A percentile compares a stretch with the other conserved stretches of the same genome.
These are phyloP conservation scores for Hymenoscyphus occultus DNA, from an alignment of 2,329 filamentous ascomycete species.

Conservation along the genomic window DNA sequence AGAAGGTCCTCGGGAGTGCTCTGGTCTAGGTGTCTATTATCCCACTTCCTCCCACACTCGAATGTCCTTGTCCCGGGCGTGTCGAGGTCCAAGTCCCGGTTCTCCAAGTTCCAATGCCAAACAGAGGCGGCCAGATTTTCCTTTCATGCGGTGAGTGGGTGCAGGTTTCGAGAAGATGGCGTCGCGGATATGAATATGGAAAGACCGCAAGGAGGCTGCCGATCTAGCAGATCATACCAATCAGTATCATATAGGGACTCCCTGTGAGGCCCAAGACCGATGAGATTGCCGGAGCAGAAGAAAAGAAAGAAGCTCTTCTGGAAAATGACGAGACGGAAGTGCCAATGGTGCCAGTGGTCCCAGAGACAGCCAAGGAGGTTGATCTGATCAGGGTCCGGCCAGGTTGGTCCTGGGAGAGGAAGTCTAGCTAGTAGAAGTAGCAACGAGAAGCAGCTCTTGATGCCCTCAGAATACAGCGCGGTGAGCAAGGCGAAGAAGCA, in stretches of 20 bases:
- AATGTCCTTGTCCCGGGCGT: neutral
- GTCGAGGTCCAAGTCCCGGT: neutral
- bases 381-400: conserved; percentile 6
- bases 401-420: neutral
- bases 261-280: neutral
- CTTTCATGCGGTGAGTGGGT: neutral
- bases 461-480: neutral
- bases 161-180: neutral
- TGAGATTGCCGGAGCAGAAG: neutral
- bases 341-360: neutral
- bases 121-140: neutral
- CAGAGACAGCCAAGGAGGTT: neutral
- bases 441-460: neutral
- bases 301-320: conserved; percentile 1
- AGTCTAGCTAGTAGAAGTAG: neutral
- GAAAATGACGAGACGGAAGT: neutral
- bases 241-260: neutral
- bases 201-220: neutral
- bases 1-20: neutral
- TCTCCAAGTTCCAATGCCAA: neutral
- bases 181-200: neutral
- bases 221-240: conserved; percentile 2
- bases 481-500: neutral
- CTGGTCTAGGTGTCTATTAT: neutral
- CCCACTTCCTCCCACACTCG: neutral